Percentiles rank a stretch among this genome's conserved stretches.
Conservation (phyloP, 2,329 filamentous ascomycete genomes). For the Botrytis sinoallii region DNA sequence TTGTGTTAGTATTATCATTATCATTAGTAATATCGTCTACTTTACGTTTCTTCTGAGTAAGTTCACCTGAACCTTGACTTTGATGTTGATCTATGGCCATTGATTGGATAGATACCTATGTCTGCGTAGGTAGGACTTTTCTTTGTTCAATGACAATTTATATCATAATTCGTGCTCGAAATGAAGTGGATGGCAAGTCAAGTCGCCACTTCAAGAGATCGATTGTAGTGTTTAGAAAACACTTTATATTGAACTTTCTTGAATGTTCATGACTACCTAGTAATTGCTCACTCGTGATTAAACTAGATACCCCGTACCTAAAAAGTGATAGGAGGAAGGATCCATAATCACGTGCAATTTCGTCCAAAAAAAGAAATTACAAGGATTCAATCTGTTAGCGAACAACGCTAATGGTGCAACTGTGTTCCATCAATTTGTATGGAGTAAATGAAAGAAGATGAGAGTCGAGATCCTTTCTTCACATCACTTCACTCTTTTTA, state of each 20-base stretch:
- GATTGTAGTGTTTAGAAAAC: fast-evolving
- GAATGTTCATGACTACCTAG: background rate
- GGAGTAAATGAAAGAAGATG: conserved; percentile 2
- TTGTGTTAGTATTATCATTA: background rate
- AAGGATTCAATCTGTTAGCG: conserved; percentile 3
- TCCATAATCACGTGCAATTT: conserved; percentile 2
- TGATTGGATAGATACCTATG: background rate
- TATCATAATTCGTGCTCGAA: background rate
- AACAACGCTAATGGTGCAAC: conserved; percentile 15
- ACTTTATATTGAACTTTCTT: background rate
- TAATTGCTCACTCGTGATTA: background rate
- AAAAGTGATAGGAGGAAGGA: background rate
- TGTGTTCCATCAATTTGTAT: conserved; percentile 17
- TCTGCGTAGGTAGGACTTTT: background rate
- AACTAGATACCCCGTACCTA: background rate
- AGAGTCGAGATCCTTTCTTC: conserved; percentile 15
- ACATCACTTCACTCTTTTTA: conserved; percentile 16
- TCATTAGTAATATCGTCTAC: conserved; percentile 16
- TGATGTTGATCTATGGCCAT: conserved; percentile 25
- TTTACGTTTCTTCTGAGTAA: conserved; percentile 32
- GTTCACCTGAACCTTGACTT: conserved; percentile 21
- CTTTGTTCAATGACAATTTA: background rate
- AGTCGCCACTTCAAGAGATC: background rate
- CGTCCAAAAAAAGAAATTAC: conserved; percentile 10
- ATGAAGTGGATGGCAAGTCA: no score